phyloP scores from a whole-genome alignment of 2,329 filamentous ascomycete genomes.

The Madurella mycetomatis region DNA sequence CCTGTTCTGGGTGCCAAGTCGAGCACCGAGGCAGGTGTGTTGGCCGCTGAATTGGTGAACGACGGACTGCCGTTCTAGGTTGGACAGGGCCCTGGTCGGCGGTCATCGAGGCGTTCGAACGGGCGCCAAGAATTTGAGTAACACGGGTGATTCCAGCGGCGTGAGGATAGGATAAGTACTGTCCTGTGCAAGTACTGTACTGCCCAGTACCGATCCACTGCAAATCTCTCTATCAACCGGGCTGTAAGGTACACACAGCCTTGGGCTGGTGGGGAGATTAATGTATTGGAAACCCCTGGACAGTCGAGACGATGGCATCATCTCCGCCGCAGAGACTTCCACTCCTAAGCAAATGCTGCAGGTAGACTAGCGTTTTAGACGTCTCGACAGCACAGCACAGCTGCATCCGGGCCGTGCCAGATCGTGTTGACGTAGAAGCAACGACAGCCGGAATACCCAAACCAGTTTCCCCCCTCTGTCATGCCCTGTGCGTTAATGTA shows the following conservation, averaged over 20 bases:
- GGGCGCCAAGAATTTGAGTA: constrained; percentile 8
- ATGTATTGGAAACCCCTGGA: too few species aligned
- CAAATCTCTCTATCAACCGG: too few species aligned
- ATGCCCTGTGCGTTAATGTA: background rate
- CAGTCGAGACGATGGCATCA: too few species aligned
- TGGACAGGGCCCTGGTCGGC: constrained; percentile 2
- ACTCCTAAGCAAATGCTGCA: too few species aligned
- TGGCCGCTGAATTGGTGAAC: background rate
- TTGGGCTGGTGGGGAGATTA: too few species aligned
- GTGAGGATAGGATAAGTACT: too few species aligned
- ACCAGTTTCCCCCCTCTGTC: constrained; percentile 6
- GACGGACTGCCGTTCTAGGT: background rate
- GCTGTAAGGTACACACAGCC: too few species aligned
- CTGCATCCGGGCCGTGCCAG: too few species aligned
- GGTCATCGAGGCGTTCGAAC: constrained; percentile 1
- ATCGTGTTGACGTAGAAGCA: background rate
- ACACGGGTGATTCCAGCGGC: background rate
- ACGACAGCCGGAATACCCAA: constrained; percentile 9
- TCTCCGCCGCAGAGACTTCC: too few species aligned
- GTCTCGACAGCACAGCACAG: too few species aligned
- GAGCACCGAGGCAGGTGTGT: background rate
- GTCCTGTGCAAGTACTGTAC: too few species aligned
- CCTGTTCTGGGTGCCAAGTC: constrained; percentile 3
- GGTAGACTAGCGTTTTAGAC: too few species aligned
- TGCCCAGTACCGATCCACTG: background rate